phyloP scores from a whole-genome alignment of 441 rosid genomes.

The Populus hybrid region DNA sequence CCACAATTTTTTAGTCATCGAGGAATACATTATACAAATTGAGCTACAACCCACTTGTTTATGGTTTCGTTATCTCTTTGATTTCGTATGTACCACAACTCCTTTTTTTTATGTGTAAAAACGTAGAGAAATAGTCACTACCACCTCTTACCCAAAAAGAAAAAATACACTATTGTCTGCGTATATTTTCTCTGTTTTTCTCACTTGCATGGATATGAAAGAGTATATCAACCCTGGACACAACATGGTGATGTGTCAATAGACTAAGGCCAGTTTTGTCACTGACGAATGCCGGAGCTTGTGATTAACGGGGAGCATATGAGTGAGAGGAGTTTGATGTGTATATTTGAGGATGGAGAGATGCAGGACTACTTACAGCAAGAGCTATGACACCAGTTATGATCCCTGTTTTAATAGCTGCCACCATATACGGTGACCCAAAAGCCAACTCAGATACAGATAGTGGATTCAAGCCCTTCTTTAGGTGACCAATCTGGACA shows the following conservation, averaged over 20 bases:
- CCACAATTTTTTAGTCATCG: not conserved
- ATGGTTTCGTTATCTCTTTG: not conserved
- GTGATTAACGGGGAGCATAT: constrained; percentile 3
- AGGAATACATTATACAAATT: not conserved
- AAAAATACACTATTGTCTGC: not conserved
- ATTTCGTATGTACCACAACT: not conserved
- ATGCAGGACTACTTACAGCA: constrained; percentile 48
- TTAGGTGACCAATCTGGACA: constrained; percentile 73
- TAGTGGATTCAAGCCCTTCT: constrained; percentile 82
- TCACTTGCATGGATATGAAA: not conserved
- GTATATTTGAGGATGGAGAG: not conserved
- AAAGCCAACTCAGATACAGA: constrained; percentile 60
- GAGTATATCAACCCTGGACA: not conserved
- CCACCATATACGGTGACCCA: constrained; percentile 51
- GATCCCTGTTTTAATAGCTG: constrained; percentile 44
- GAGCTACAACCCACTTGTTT: not conserved
- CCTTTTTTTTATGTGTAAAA: not conserved
- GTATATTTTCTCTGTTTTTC: not conserved
- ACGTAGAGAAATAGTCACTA: not conserved
- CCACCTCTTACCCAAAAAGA: not conserved
- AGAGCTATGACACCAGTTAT: constrained; percentile 64
- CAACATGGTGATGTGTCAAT: not conserved
- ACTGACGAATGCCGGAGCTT: not conserved
- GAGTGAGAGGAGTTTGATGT: not conserved
- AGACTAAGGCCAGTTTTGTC: not conserved